A percentile compares a stretch with the other conserved stretches of the same genome.
phyloP scores from a whole-genome alignment of 495 filamentous ascomycete genomes.

The Aspergillus heteromorphus region DNA sequence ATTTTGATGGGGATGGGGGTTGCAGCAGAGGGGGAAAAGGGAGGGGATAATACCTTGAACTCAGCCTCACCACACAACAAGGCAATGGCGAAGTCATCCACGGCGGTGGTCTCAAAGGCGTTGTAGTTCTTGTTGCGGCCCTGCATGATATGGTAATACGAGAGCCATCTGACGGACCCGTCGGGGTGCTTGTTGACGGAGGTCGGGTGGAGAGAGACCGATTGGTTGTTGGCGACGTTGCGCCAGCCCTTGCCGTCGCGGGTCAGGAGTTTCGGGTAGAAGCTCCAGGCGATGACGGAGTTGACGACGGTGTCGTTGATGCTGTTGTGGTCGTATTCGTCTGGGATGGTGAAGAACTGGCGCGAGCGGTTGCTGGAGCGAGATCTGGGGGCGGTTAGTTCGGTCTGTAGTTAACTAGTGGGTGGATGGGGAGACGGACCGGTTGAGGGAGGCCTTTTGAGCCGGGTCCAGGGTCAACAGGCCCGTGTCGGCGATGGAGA shows the following conservation, averaged over 20 bases:
- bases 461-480: conserved; percentile 65
- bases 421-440: conserved; percentile 25
- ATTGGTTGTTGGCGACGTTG: conserved; percentile 86
- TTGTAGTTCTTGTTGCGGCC: conserved; percentile 73
- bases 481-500: conserved; percentile 74
- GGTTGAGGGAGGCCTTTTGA: conserved; percentile 62
- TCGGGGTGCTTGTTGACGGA: conserved; percentile 75
- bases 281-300: conserved; percentile 82
- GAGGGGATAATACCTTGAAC: conserved; percentile 55
- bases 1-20: too few relatives aligned
- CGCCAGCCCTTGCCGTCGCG: conserved; percentile 86
- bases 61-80: conserved; percentile 83
- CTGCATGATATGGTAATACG: conserved; percentile 96
- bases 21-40: not conserved
- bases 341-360: conserved; percentile 73
- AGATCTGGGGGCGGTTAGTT: conserved; percentile 23
- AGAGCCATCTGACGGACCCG: conserved; percentile 65
- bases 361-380: conserved; percentile 56
- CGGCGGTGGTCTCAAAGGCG: conserved; percentile 81
- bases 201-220: conserved; percentile 73
- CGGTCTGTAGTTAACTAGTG: too few relatives aligned
- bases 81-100: conserved; percentile 74
- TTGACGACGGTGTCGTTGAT: conserved; percentile 70
- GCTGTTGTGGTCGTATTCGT: conserved; percentile 65
- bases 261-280: conserved; percentile 88